A percentile compares a stretch with the other conserved stretches of the same genome.
Conservation (phyloP, 768 basidiomycete genomes). For the Amylocystis lapponica region DNA sequence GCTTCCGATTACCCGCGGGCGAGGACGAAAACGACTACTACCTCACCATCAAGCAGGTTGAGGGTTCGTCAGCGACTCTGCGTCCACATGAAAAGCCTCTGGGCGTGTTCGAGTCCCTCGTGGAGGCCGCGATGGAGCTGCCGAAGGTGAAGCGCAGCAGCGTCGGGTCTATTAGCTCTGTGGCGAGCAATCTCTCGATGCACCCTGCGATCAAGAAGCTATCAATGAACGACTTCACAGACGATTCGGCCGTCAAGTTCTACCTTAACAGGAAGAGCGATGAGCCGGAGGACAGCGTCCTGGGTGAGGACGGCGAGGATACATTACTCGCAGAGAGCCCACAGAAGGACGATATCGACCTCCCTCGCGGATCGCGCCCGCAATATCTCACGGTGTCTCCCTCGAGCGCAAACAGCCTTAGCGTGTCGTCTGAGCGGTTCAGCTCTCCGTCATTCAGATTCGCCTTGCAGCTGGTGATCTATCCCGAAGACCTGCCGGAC, state of each 20-base stretch:
- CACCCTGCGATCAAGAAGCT: slow-evolving; percentile 94
- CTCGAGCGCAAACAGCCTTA: slow-evolving; percentile 29
- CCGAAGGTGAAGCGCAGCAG: slow-evolving; percentile 91
- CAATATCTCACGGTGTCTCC: slow-evolving; percentile 40
- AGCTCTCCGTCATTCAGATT: slow-evolving; percentile 82
- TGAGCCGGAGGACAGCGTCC: slow-evolving; percentile 35
- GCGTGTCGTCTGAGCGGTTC: slow-evolving; percentile 66
- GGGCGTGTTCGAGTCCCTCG: slow-evolving; percentile 81
- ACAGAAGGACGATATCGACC: slow-evolving; percentile 25
- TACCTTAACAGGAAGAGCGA: slow-evolving; percentile 72
- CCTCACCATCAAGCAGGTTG: slow-evolving; percentile 89
- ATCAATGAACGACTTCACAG: slow-evolving; percentile 96
- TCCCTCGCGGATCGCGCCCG: slow-evolving; percentile 16
- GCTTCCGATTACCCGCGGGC: slow-evolving; percentile 75
- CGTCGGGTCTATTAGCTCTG: slow-evolving; percentile 90
- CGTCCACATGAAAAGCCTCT: slow-evolving; percentile 75
- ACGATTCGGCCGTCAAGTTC: slow-evolving; percentile 95
- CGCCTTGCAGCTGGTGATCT: slow-evolving; percentile 80
- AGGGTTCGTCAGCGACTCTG: slow-evolving; percentile 76
- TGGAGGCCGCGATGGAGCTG: slow-evolving; percentile 72
- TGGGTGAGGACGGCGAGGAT: slow-evolving; percentile 35
- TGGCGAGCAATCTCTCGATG: slow-evolving; percentile 87
- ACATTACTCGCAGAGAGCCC: slow-evolving; percentile 33
- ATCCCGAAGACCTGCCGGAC: slow-evolving; percentile 88
- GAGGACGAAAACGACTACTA: slow-evolving; percentile 66